Evolutionary conservation across 2,329 filamentous ascomycete species (phyloP).

Genomic region (Pestalotiopsis fici): DNA sequence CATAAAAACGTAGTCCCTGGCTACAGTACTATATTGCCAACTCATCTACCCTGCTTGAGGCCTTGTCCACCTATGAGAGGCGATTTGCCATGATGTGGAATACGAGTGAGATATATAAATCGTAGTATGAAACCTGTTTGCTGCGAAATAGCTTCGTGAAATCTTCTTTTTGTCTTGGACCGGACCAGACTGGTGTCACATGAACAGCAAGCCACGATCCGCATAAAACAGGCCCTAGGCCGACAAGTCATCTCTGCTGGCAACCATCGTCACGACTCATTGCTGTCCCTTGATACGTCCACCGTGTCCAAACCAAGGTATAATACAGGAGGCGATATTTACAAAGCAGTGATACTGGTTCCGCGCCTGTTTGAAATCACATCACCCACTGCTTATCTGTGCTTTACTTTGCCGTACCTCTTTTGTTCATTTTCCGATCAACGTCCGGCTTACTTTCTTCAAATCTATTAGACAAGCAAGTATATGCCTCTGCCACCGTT

Average conservation of each 20-base stretch:
- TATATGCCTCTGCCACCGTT: slow-evolving; percentile 29
- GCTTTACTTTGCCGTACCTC: background rate
- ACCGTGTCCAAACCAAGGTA: background rate
- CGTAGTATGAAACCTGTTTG: background rate
- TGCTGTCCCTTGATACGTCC: background rate
- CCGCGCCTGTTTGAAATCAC: background rate
- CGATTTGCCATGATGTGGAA: background rate
- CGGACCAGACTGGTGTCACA: background rate
- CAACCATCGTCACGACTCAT: background rate
- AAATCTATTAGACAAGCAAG: too few relatives aligned
- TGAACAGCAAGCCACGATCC: background rate
- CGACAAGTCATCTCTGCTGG: background rate
- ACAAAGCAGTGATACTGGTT: background rate
- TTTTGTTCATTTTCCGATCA: background rate
- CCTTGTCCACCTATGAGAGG: background rate
- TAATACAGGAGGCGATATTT: background rate
- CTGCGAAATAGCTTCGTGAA: background rate
- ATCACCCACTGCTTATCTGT: background rate
- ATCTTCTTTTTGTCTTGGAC: background rate
- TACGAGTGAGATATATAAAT: background rate
- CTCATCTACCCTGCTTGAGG: background rate
- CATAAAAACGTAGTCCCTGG: background rate
- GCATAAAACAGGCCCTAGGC: too few relatives aligned
- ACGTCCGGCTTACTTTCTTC: background rate
- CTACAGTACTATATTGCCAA: background rate